Conservation (phyloP, 1,284 basidiomycete species). For the Macrocybe sp. region DNA sequence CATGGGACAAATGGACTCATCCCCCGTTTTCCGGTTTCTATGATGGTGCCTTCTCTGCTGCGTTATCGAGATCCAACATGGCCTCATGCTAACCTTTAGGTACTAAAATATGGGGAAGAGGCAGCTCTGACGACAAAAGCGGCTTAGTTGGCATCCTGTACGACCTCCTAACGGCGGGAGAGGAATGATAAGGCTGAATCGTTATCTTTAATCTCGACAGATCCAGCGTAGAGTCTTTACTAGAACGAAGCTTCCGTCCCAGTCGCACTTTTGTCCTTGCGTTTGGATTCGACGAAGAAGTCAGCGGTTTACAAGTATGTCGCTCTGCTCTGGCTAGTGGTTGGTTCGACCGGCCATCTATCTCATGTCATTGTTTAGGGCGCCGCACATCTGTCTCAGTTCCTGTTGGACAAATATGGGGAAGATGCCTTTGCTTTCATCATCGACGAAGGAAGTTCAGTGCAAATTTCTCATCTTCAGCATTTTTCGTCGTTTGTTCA, state of each 20-base stretch:
- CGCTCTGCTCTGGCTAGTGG: too few relatives aligned
- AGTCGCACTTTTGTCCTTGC: constrained; percentile 58
- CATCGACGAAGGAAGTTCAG: constrained; percentile 1
- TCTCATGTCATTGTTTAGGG: background rate
- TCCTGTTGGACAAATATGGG: constrained; percentile 1
- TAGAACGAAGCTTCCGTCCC: constrained; percentile 50
- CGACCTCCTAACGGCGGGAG: constrained; percentile 3
- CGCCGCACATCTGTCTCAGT: background rate
- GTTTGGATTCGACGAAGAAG: constrained; percentile 76
- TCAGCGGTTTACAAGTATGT: constrained; percentile 43
- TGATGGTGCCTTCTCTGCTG: constrained; percentile 38
- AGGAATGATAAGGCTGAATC: constrained; percentile 3
- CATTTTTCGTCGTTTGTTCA: too few relatives aligned
- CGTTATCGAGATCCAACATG: background rate
- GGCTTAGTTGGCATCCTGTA: constrained; percentile 50
- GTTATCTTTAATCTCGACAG: constrained; percentile 15
- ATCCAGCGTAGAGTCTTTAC: constrained; percentile 51
- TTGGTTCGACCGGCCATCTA: too few relatives aligned
- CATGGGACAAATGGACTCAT: constrained; percentile 51
- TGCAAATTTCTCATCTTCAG: too few relatives aligned
- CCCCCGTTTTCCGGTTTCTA: constrained; percentile 63
- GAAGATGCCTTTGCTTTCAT: background rate
- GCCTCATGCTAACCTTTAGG: constrained; percentile 21
- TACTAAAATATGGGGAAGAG: constrained; percentile 55
- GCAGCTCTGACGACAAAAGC: constrained; percentile 55